Percentiles rank a stretch among this genome's conserved stretches.
These are phyloP conservation scores for Starmerella apicola DNA, from an alignment of 805 yeast species.

Conservation along the genomic window DNA sequence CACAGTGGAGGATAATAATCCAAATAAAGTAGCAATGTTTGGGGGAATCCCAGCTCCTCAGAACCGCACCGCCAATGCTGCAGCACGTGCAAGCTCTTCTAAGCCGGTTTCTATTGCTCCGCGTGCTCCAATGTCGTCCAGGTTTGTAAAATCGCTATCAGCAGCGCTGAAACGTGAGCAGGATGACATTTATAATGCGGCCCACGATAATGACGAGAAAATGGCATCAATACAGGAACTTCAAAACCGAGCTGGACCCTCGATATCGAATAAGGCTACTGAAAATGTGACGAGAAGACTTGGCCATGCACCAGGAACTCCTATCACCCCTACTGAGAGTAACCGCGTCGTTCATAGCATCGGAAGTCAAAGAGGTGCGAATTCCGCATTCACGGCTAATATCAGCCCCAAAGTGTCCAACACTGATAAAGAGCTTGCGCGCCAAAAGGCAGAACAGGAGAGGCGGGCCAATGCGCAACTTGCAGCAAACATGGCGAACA, in stretches of 20 bases:
- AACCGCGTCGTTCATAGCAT: not conserved
- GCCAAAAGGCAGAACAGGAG: conserved; percentile 2
- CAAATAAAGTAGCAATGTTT: too few relatives aligned
- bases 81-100: conserved; percentile 17
- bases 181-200: not conserved
- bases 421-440: not conserved
- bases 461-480: conserved; percentile 12
- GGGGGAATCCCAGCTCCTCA: conserved; percentile 6
- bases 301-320: not conserved
- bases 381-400: not conserved
- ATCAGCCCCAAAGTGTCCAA: not conserved
- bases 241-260: not conserved
- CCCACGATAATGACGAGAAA: not conserved
- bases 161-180: conserved; percentile 13
- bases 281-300: not conserved
- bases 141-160: conserved; percentile 13
- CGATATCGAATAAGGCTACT: not conserved
- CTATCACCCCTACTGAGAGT: not conserved
- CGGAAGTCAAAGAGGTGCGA: not conserved
- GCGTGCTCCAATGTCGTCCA: conserved; percentile 15
- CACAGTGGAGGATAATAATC: too few relatives aligned
- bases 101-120: conserved; percentile 15
- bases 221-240: not conserved
- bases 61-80: conserved; percentile 14
- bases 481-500: conserved; percentile 19